phyloP scores from a whole-genome alignment of 2,329 filamentous ascomycete genomes.

The Colletotrichum navitas region DNA sequence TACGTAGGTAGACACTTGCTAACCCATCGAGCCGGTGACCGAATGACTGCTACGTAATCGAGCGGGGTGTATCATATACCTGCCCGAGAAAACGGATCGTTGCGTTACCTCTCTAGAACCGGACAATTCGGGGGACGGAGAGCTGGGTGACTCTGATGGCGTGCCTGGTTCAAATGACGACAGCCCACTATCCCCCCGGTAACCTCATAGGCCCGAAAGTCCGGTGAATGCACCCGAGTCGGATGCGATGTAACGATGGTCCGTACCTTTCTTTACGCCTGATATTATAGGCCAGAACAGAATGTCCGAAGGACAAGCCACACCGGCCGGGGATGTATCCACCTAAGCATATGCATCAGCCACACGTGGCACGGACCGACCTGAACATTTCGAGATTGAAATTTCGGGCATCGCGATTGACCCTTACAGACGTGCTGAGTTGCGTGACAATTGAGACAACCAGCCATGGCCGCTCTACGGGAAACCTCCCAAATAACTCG shows the following conservation, averaged over 20 bases:
- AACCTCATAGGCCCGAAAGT: slow-evolving; percentile 33
- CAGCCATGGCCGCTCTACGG: slow-evolving; percentile 57
- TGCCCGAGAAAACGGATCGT: slow-evolving; percentile 31
- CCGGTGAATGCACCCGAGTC: slow-evolving; percentile 20
- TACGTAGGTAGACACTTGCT: slow-evolving; percentile 23
- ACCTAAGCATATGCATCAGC: slow-evolving; percentile 10
- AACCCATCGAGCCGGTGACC: slow-evolving; percentile 36
- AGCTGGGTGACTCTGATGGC: background rate
- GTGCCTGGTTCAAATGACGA: slow-evolving; percentile 36
- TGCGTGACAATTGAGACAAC: slow-evolving; percentile 31
- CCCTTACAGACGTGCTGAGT: slow-evolving; percentile 31
- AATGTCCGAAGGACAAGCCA: slow-evolving; percentile 7
- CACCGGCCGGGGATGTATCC: background rate
- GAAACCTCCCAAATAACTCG: slow-evolving; percentile 55
- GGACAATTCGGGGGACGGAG: slow-evolving; percentile 5
- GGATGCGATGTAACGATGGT: slow-evolving; percentile 20
- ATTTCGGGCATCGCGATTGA: slow-evolving; percentile 41
- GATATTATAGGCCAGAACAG: background rate
- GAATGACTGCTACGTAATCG: slow-evolving; percentile 41
- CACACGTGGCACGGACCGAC: slow-evolving; percentile 39
- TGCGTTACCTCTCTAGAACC: slow-evolving; percentile 29
- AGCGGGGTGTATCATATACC: slow-evolving; percentile 10
- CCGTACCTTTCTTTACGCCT: slow-evolving; percentile 6
- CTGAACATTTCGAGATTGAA: slow-evolving; percentile 42
- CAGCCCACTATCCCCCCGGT: slow-evolving; percentile 14